Evolutionary conservation across 257 asterid genomes (phyloP), one percentile per base, ranked within the genome.

Genomic region (Asclepias syriaca): DNA sequence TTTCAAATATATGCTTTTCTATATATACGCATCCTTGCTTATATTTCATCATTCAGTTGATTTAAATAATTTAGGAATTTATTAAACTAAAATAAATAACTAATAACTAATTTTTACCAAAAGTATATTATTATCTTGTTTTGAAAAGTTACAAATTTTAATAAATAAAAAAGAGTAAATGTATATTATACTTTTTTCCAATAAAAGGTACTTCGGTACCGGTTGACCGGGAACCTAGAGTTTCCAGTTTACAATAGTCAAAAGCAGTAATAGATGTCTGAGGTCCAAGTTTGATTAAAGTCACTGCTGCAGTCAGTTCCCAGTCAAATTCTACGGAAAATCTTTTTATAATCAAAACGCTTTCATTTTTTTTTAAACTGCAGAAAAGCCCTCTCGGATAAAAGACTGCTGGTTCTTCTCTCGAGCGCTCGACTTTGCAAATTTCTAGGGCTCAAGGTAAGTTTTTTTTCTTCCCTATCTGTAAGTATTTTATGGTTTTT

Each of bases 321-420:
- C 68, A 29, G 68, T 63, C 49, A 63, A 63, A 63, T n/a, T 8
- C 19, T 8, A 63, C 22, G 6, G 68, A 63, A 34, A 16, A 16
- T 63, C 68, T 34, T 37, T 37, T 37, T 18, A 18, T 16, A 37
- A 39, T 37, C 50, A 14, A 18, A 64, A 64, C 6, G 6, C 68
- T 4, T 61, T 32, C 18, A 61, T 61, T 61, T 55, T 61, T 61
- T 55, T 61, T 32, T 32, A 37, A 64, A 37, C 50, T 24, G 39
- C 27, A 37, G 19, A 39, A 18, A 37, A 37, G 68, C 68, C 67
- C 50, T 64, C 68, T 64, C 29, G 68, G 68, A 64, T 39, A 64
- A 64, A 63, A 6, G 24, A 7, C 50, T 64, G 50, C 50, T 64
- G 0, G 22, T 19, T 32, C 5, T 45, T 32, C 67, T 61, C 67